A percentile compares a stretch with the other conserved stretches of the same genome.
phyloP scores from a whole-genome alignment of 2,329 filamentous ascomycete genomes.

The Curvularia hawaiiensis region DNA sequence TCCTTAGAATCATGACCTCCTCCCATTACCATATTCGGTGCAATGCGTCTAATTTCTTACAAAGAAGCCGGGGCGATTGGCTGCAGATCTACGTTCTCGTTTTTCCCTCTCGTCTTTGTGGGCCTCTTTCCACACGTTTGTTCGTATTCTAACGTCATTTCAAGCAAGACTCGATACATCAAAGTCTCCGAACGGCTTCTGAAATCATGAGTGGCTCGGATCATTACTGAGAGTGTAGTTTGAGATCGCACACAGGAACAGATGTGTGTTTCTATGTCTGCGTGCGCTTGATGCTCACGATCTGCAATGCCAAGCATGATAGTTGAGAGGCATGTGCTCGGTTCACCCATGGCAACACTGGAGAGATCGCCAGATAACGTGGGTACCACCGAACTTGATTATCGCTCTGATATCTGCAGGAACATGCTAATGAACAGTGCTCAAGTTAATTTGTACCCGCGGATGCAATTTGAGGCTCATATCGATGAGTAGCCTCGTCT shows the following conservation, averaged over 20 bases:
- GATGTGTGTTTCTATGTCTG: no score
- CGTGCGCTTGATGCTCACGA: background rate
- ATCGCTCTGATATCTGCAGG: background rate
- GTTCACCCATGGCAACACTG: background rate
- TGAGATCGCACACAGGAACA: background rate
- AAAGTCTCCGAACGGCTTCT: background rate
- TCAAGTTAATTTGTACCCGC: background rate
- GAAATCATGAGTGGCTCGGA: background rate
- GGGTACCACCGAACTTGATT: background rate
- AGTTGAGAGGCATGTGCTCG: background rate
- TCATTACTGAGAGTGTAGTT: background rate
- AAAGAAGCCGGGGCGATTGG: background rate
- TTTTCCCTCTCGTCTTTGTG: background rate
- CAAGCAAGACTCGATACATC: background rate
- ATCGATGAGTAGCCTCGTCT: background rate
- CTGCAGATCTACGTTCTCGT: background rate
- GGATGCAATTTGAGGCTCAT: background rate
- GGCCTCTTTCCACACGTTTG: background rate
- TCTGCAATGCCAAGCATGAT: background rate
- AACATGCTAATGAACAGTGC: background rate
- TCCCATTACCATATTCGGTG: background rate
- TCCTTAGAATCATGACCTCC: background rate
- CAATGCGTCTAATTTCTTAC: background rate
- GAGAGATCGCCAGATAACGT: background rate
- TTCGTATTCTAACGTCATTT: background rate